Base-by-base conservation (phyloP, 306 rosid species). In the Canavalia gladiata region DNA sequence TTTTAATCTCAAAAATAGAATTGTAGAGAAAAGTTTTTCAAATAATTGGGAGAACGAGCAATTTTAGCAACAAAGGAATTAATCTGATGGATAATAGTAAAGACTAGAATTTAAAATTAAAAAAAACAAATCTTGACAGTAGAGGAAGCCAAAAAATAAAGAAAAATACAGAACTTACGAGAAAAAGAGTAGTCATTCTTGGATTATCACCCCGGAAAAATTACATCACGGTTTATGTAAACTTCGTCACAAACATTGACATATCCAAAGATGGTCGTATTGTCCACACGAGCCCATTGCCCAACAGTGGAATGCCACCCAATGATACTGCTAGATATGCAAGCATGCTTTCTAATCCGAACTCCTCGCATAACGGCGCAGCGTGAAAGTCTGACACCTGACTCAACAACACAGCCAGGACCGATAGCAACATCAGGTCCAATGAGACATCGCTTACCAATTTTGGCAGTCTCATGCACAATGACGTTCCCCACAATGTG, bases 351-450 rank as follows among this genome's bases (percentile, higher is more conserved):
- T 83, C 89, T 95, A 76, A 95, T 83, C 56, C 98, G 93, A 52
- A 81, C 97, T 50, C 99, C 99, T 0, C 93, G 97, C 99, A 95
- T 95, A 10, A 95, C 84, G 0, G 99, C 93, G 83, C 99, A 91
- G 83, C 96, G 90, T 41, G 99, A 95, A 67, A 95, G 94, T 82
- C 99, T 87, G 68, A 95, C 99, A 69, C 99, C 99, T 0, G 97
- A 86, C 89, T 95, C 99, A 6, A 95, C 85, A 9, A 85, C 77
- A 42, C 99, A 95, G 62, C 97, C 96, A 0, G 99, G 99, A 63
- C 99, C 99, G 33, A 95, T 90, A 29, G 99, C 99, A 55, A 95
- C 99, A 82, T 95, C 99, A 1, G 99, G 99, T 49, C 99, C 99
- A 67, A 95, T 93, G 86, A 95, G 92, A 85, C 99, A 95, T 12